A percentile compares a stretch with the other conserved stretches of the same genome.
phyloP scores from a whole-genome alignment of 2,329 filamentous ascomycete species.

The Colletotrichum melonis region DNA sequence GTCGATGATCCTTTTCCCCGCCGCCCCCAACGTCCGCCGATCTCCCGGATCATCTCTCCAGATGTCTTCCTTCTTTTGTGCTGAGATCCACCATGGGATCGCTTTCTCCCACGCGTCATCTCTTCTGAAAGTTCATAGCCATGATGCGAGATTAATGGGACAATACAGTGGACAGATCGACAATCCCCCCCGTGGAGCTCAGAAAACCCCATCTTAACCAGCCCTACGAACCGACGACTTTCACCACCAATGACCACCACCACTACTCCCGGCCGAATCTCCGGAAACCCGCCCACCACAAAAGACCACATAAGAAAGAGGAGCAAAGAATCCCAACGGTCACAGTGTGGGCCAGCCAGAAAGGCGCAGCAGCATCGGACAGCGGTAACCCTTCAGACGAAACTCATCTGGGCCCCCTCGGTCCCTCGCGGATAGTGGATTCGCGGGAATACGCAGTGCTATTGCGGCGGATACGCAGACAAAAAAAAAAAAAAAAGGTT shows the following conservation, averaged over 20 bases:
- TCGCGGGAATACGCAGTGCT: too few species aligned
- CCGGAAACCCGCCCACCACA: background rate
- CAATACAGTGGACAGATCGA: background rate
- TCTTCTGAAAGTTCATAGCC: background rate
- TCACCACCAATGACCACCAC: too few species aligned
- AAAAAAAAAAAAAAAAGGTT: background rate
- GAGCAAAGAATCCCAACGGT: background rate
- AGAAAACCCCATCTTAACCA: background rate
- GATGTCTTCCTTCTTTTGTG: background rate
- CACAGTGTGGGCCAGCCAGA: background rate
- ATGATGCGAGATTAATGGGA: background rate
- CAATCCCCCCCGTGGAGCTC: background rate
- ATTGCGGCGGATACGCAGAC: background rate
- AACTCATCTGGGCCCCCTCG: background rate
- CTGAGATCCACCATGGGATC: background rate
- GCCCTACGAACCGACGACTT: background rate
- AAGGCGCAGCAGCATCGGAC: background rate
- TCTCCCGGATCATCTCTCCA: slow-evolving; percentile 1
- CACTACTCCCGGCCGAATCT: background rate
- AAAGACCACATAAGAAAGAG: background rate
- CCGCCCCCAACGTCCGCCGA: background rate
- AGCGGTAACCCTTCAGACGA: background rate
- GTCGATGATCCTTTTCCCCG: too few species aligned
- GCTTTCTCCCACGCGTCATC: too few species aligned
- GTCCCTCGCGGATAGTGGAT: background rate